These are phyloP conservation scores for Lecanicillium sp. DNA, from an alignment of 2,329 filamentous ascomycete species.

Conservation along the genomic window DNA sequence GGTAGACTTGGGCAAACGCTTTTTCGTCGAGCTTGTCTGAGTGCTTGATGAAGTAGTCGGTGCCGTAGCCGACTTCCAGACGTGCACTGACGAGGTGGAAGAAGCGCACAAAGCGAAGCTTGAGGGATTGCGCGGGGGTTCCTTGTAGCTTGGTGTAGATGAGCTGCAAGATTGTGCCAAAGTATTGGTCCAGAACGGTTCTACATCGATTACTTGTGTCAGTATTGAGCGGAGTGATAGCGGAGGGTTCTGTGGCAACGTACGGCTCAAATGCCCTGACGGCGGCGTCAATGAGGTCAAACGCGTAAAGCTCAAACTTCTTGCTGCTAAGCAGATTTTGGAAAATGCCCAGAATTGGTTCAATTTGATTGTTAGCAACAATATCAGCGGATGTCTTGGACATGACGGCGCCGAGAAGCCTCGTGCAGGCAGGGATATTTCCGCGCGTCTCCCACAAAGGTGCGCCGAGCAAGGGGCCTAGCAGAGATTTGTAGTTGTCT, in stretches of 20 bases:
- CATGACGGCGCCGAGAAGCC: constrained; percentile 77
- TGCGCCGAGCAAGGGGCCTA: constrained; percentile 72
- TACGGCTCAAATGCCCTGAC: constrained; percentile 65
- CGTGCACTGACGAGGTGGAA: constrained; percentile 85
- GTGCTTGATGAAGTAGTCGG: constrained; percentile 83
- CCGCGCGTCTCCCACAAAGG: constrained; percentile 84
- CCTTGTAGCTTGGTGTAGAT: constrained; percentile 72
- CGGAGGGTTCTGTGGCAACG: constrained; percentile 28
- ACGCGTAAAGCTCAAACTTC: constrained; percentile 75
- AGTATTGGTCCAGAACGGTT: constrained; percentile 62
- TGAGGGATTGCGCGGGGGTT: constrained; percentile 65
- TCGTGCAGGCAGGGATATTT: constrained; percentile 84
- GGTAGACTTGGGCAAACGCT: constrained; percentile 79
- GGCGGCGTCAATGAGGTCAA: constrained; percentile 81
- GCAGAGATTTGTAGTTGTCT: constrained; percentile 69
- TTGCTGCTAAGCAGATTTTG: constrained; percentile 79
- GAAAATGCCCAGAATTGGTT: constrained; percentile 89
- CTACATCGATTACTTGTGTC: constrained; percentile 29
- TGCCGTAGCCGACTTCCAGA: constrained; percentile 71
- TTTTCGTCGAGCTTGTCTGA: constrained; percentile 74
- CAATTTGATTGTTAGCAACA: constrained; percentile 69
- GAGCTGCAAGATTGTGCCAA: constrained; percentile 69
- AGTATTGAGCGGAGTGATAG: not conserved
- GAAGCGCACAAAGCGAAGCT: constrained; percentile 82
- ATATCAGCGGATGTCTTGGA: constrained; percentile 68